These are phyloP conservation scores for Endotrypanum monterogeii DNA, from an alignment of 208 protist genomes.

Conservation along the genomic window DNA sequence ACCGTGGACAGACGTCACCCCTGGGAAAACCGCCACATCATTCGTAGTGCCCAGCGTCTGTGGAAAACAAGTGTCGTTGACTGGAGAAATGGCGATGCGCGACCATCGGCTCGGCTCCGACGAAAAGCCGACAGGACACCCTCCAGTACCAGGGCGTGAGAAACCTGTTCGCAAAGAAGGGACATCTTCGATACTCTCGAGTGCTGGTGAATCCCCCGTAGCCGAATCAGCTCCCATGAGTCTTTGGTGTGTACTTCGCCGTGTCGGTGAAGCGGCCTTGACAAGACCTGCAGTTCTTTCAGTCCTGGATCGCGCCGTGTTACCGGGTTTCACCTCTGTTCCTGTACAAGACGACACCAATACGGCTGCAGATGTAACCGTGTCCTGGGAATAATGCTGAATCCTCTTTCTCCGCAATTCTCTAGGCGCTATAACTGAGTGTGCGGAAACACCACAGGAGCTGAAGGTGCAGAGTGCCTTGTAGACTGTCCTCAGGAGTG, in stretches of 20 bases:
- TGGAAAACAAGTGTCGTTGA: neutral
- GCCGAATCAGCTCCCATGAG: neutral
- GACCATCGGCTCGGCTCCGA: neutral
- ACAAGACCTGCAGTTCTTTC: neutral
- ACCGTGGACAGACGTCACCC: neutral
- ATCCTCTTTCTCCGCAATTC: slow-evolving; percentile 7
- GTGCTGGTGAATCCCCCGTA: neutral
- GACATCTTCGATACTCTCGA: slow-evolving; percentile 32
- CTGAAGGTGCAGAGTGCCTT: slow-evolving; percentile 36
- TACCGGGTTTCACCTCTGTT: neutral
- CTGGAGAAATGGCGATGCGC: neutral
- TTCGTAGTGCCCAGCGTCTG: neutral
- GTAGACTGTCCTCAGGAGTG: slow-evolving; percentile 27
- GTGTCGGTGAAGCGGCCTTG: neutral
- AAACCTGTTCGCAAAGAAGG: slow-evolving; percentile 16
- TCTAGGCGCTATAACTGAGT: slow-evolving; percentile 10
- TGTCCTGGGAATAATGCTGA: neutral
- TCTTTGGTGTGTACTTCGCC: neutral
- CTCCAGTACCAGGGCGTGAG: slow-evolving; percentile 5
- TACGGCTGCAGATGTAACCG: neutral
- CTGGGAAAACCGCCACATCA: neutral
- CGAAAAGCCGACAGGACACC: slow-evolving; percentile 10
- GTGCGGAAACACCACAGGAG: slow-evolving; percentile 10
- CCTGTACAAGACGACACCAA: neutral
- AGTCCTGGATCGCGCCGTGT: neutral